Base-by-base conservation (phyloP, 116 monocot species). In the Iris pallida region DNA sequence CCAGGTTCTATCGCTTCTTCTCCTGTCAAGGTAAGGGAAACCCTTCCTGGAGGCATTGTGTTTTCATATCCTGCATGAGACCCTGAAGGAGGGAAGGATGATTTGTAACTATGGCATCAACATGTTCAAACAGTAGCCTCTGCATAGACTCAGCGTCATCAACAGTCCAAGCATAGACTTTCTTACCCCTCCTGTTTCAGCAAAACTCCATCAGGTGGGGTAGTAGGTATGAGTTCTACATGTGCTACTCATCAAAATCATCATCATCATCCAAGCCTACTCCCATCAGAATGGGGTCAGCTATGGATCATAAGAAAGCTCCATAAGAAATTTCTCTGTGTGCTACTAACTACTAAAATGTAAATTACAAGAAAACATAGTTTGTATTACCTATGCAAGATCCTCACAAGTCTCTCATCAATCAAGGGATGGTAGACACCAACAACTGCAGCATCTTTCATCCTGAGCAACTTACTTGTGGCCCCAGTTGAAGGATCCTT, bases 141-240 rank as follows among this genome's bases (percentile, higher is more conserved):
- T 15, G 71, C 97, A 97, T 90, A 3, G 92, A 87, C 6, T 73
- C 74, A 7, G 42, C 61, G 47, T 90, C 90, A 62, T 97, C 97
- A 13, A 97, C 97, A 5, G 92, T 97, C 97, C 97, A 97, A 19
- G 92, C 90, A 73, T 87, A 97, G 5, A 85, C 90, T 72, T 87
- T 97, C 72, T 87, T 90, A 1, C 69, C 69, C 3, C 65, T 78
- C 81, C 97, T 97, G 82, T 72, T 20, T 14, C 45, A 65, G 10
- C 65, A 51, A 70, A 68, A 52, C 2, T 41, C 48, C 5, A 47
- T 77, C 19, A 61, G 49, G 49, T n/a, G 30, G 15, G 10, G 42
- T 41, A 4, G 45, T 17, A 46, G 45, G 11, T 15, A 16, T 63
- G 63, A 10, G 6, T 48, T 42, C 42, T 12, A 42, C 45, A 61